phyloP scores from a whole-genome alignment of 345 rosid species.

The Balakata baccata region DNA sequence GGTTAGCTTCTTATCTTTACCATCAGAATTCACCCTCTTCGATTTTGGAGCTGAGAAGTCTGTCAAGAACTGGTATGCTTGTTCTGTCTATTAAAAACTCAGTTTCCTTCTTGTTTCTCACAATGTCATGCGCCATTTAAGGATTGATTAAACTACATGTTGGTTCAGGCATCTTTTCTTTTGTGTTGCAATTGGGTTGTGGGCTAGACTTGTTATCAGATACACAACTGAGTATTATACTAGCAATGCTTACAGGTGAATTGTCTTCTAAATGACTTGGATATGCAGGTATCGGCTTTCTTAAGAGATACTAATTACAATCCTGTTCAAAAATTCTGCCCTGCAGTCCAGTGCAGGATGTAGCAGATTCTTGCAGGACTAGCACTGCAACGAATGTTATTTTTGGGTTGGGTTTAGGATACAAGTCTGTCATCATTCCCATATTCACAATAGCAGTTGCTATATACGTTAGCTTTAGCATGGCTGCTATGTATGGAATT shows the following conservation, averaged over 20 bases:
- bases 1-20: conserved; percentile 49
- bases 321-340: conserved; percentile 13
- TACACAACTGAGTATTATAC: conserved; percentile 61
- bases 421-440: conserved; percentile 68
- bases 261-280: neutral
- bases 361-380: conserved; percentile 63
- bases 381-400: conserved; percentile 74
- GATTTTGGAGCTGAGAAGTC: conserved; percentile 52
- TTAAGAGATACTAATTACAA: neutral
- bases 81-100: neutral
- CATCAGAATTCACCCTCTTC: conserved; percentile 59
- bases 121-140: neutral
- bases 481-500: conserved; percentile 79
- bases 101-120: neutral
- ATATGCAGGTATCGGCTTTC: neutral
- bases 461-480: conserved; percentile 58
- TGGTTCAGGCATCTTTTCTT: conserved; percentile 58
- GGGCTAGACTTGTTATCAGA: conserved; percentile 71
- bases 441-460: conserved; percentile 58
- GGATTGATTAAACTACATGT: conserved; percentile 10
- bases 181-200: conserved; percentile 57
- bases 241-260: conserved; percentile 63
- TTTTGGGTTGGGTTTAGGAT: conserved; percentile 62
- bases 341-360: conserved; percentile 65
- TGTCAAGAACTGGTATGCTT: conserved; percentile 59